Evolutionary conservation across 805 yeast genomes (phyloP).

Genomic region (Kodamaea kaohsiungensis): DNA sequence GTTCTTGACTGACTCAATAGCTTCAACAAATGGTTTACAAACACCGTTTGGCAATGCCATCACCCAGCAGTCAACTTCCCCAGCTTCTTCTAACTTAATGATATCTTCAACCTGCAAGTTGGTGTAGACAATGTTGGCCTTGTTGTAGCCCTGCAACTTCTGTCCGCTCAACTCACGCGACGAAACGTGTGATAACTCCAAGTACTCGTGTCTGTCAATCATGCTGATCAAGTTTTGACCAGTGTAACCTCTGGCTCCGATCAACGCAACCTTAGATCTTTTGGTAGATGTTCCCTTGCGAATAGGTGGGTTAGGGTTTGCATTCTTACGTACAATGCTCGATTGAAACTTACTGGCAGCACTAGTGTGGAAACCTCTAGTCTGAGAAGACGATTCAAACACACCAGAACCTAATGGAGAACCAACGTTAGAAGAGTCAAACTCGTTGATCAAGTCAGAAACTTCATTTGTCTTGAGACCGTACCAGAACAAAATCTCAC

Average conservation of each 20-base stretch:
- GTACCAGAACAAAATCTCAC: conserved; percentile 92
- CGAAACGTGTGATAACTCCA: conserved; percentile 90
- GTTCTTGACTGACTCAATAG: conserved; percentile 63
- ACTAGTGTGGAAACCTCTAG: conserved; percentile 53
- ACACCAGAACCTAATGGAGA: conserved; percentile 44
- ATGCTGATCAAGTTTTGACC: conserved; percentile 90
- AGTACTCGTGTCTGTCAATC: conserved; percentile 82
- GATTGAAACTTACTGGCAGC: conserved; percentile 6
- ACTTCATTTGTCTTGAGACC: conserved; percentile 73
- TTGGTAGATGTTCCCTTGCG: conserved; percentile 61
- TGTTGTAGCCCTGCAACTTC: conserved; percentile 83
- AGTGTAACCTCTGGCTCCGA: conserved; percentile 98
- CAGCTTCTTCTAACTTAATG: conserved; percentile 68
- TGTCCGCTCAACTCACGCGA: conserved; percentile 93
- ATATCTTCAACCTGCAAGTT: conserved; percentile 89
- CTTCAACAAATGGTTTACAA: conserved; percentile 83
- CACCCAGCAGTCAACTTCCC: conserved; percentile 93
- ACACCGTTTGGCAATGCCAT: conserved; percentile 99
- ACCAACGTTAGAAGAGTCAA: conserved; percentile 36
- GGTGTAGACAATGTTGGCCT: conserved; percentile 75
- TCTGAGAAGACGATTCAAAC: conserved; percentile 38
- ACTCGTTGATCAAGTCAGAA: conserved; percentile 59
- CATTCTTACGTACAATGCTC: conserved; percentile 18
- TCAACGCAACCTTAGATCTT: conserved; percentile 79
- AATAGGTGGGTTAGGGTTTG: conserved; percentile 72